Evolutionary conservation across 148 eudicot genomes (phyloP), one percentile per base, ranked within the genome.

Genomic region (Talinum fruticosum): DNA sequence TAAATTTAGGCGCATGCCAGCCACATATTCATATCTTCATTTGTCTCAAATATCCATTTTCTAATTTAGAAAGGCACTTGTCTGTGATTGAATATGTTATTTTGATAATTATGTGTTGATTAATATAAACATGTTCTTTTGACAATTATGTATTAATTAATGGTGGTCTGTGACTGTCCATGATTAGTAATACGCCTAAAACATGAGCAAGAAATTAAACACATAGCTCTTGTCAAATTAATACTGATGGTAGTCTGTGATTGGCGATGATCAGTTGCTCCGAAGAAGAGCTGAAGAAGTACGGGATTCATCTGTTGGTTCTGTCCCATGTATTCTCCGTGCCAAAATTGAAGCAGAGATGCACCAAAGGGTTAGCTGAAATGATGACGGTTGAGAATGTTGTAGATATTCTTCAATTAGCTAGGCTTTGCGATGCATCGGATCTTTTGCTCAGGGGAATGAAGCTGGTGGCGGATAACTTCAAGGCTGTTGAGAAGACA

Each of bases 321-420:
- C 77, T 96, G 29, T 91, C 99, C 14, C 99, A 96, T 66, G 99
- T 90, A 29, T 96, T 84, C 84, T 69, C 83, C 21, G 93, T 96
- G 29, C 90, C 91, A 36, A 92, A 85, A 44, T 87, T 96, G 83
- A 96, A 96, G 87, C 89, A 86, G 75, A 90, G 81, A 71, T 96
- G 99, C 82, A 86, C 88, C 32, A 93, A 84, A 44, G 90, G 82
- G 6, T 78, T 96, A 69, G 81, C 83, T 28, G 80, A 81, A 59
- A 78, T 86, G 26, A 77, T 96, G 71, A 88, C 87, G 1, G 70
- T 85, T 14, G 99, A 90, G 68, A 96, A 88, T 14, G 97, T 87
- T 36, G 82, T 93, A 32, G 99, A 96, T 65, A 54, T 91, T 29
- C 91, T 96, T 78, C 99, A 96, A 81, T 85, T 96, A 6, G 95